A percentile compares a stretch with the other conserved stretches of the same genome.
phyloP scores from a whole-genome alignment of 225 moss, liverwort and hornwort genomes.

The Pleurozium schreberi region DNA sequence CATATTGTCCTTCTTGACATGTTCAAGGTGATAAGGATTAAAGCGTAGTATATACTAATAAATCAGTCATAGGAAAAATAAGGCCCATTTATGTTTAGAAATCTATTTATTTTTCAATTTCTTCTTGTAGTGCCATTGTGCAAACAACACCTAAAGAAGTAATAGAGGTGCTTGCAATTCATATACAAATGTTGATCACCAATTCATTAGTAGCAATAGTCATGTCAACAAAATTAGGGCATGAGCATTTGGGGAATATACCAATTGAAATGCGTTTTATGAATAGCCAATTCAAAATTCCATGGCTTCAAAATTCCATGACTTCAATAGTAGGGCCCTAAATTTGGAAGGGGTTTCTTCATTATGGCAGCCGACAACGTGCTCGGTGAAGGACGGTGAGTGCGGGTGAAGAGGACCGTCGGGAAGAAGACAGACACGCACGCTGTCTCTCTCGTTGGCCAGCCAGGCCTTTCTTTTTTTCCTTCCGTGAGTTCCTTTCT shows the following conservation, averaged over 20 bases:
- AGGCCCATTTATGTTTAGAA: neutral
- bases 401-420: neutral
- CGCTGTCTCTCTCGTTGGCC: neutral
- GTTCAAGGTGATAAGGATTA: too few species aligned
- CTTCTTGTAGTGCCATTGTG: neutral
- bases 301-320: too few species aligned
- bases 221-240: neutral
- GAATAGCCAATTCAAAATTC: neutral
- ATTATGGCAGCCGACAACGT: neutral
- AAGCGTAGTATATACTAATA: neutral
- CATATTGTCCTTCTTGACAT: too few species aligned
- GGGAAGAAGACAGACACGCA: neutral
- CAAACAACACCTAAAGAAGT: neutral
- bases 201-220: neutral
- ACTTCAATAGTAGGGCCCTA: neutral
- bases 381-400: neutral
- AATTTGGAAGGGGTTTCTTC: neutral
- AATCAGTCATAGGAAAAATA: neutral
- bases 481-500: neutral
- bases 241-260: too few species aligned
- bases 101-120: neutral
- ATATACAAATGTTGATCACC: accelerated
- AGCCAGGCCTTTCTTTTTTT: neutral
- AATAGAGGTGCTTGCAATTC: neutral
- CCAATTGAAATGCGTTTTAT: accelerated